Conservation (phyloP, 75 land plant genomes). For the Cryptomeria japonica region DNA sequence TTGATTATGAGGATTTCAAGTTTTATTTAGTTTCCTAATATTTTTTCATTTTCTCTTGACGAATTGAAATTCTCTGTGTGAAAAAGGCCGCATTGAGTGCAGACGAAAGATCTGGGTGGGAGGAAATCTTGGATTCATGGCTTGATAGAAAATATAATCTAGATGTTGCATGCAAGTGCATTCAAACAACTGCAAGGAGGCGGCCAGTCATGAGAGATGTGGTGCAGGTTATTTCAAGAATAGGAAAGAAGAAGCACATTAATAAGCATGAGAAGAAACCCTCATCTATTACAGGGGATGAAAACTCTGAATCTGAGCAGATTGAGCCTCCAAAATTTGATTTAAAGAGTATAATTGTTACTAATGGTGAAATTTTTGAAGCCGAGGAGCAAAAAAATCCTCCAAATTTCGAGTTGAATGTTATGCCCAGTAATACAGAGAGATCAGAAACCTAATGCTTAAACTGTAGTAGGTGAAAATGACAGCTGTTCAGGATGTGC, state of each 20-base stretch:
- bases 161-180: conserved; percentile 72
- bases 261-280: conserved; percentile 28
- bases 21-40: background rate
- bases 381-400: background rate
- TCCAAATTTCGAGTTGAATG: background rate
- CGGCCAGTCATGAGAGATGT: conserved; percentile 84
- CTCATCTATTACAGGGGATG: conserved; percentile 25
- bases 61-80: background rate
- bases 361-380: background rate
- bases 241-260: conserved; percentile 40
- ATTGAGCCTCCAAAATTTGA: conserved; percentile 60
- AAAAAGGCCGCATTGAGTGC: conserved; percentile 71
- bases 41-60: conserved; percentile 6
- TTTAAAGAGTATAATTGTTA: conserved; percentile 27
- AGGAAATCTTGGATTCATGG: conserved; percentile 72
- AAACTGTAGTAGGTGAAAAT: background rate
- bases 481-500: background rate
- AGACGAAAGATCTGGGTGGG: conserved; percentile 72
- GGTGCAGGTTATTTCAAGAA: conserved; percentile 54
- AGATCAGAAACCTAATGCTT: background rate
- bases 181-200: conserved; percentile 50
- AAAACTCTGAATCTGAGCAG: conserved; percentile 23
- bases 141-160: conserved; percentile 57
- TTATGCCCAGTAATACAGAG: background rate
- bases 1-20: background rate